Evolutionary conservation across 257 asterid species (phyloP).

Genomic region (Euphrasia confusa): DNA sequence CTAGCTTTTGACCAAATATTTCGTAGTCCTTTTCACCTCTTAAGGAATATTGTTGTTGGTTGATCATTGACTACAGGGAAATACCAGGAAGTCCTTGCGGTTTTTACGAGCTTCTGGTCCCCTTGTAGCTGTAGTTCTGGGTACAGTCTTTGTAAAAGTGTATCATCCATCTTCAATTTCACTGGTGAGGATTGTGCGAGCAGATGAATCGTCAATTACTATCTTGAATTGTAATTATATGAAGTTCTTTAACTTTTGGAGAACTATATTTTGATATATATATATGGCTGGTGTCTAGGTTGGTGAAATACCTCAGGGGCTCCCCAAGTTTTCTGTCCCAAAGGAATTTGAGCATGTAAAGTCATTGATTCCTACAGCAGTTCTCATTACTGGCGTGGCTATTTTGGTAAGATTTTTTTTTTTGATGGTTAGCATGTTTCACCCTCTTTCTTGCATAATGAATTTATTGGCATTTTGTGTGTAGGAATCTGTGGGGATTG

Average conservation of each 20-base stretch:
- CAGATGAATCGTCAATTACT: constrained; percentile 16
- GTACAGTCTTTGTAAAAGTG: constrained; percentile 65
- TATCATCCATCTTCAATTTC: constrained; percentile 79
- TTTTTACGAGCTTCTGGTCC: constrained; percentile 95
- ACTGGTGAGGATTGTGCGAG: constrained; percentile 54
- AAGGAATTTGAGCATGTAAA: constrained; percentile 56
- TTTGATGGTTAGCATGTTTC: background rate
- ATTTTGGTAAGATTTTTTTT: constrained; percentile 92
- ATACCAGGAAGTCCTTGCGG: constrained; percentile 57
- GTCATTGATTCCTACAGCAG: constrained; percentile 81
- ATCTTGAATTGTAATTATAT: constrained; percentile 14
- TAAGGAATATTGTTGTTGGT: constrained; percentile 16
- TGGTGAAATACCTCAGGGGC: constrained; percentile 96
- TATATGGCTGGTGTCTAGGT: constrained; percentile 48
- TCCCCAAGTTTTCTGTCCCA: constrained; percentile 86
- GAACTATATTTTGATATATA: constrained; percentile 9
- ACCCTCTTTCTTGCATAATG: constrained; percentile 10
- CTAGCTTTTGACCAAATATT: constrained; percentile 16
- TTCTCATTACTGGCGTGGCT: constrained; percentile 98
- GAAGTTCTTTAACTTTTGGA: background rate
- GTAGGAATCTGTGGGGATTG: constrained; percentile 97
- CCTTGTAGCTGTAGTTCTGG: constrained; percentile 89
- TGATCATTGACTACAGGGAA: constrained; percentile 58
- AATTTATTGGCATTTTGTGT: constrained; percentile 20
- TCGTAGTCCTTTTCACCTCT: constrained; percentile 16